These are phyloP conservation scores for Ascochyta koolunga DNA, from an alignment of 2,329 filamentous ascomycete genomes.

Conservation along the genomic window DNA sequence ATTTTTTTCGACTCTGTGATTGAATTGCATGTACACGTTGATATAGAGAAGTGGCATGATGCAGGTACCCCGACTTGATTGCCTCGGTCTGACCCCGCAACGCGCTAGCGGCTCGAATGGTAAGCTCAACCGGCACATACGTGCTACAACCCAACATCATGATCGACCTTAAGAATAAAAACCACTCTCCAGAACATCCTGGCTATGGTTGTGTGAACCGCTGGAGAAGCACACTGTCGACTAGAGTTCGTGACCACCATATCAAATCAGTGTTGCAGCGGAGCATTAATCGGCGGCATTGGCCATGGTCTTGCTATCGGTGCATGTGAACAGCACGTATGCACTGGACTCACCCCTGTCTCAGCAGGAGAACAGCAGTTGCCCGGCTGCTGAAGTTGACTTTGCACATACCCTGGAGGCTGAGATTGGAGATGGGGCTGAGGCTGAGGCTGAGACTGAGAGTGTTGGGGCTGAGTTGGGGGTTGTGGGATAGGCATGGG, in stretches of 20 bases:
- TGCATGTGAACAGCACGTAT: slow-evolving; percentile 3
- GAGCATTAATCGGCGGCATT: slow-evolving; percentile 5
- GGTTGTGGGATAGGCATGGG: slow-evolving; percentile 19
- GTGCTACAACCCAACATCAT: not conserved
- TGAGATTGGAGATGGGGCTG: not conserved
- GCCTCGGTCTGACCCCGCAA: not conserved
- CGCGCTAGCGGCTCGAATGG: slow-evolving; percentile 6
- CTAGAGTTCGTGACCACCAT: no score
- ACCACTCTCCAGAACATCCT: no score
- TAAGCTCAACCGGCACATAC: not conserved
- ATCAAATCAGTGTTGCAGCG: not conserved
- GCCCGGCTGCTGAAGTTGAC: not conserved
- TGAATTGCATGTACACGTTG: not conserved
- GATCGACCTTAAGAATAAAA: no score
- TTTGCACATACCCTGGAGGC: slow-evolving; percentile 1
- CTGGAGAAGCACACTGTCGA: no score
- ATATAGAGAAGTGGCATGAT: not conserved
- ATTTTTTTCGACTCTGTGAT: not conserved
- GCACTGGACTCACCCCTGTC: not conserved
- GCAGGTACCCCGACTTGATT: not conserved
- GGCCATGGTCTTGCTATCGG: slow-evolving; percentile 7
- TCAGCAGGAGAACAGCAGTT: not conserved
- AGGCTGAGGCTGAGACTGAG: not conserved
- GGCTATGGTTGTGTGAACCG: no score
- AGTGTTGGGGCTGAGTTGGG: not conserved